Percentiles rank a stretch among this genome's conserved stretches.
Conservation (phyloP, 139 green algal genomes). For the Haematococcus lacustris region DNA sequence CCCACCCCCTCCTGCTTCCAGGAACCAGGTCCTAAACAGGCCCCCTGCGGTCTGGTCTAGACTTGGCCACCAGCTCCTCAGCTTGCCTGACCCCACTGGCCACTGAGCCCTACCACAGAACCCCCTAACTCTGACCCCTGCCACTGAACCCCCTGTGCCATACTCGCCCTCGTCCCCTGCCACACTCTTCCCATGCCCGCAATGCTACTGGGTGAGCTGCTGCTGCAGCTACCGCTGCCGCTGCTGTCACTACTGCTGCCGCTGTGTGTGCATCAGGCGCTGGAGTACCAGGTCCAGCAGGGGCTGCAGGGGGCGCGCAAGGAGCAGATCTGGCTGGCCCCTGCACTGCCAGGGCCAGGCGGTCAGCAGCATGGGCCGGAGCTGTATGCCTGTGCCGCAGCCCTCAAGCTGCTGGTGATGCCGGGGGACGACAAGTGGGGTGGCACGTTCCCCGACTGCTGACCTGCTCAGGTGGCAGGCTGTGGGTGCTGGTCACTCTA, state of each 20-base stretch:
- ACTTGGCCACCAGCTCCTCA: background rate
- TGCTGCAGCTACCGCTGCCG: background rate
- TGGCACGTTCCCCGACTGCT: too few relatives aligned
- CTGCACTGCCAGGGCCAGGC: conserved; percentile 1
- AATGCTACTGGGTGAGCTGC: background rate
- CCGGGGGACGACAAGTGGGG: conserved; percentile 2
- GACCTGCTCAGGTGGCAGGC: too few relatives aligned
- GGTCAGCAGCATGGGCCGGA: conserved; percentile 8
- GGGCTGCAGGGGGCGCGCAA: conserved; percentile 54
- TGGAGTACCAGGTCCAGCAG: conserved; percentile 86
- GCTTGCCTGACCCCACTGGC: background rate
- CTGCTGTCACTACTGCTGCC: background rate
- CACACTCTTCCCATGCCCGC: background rate
- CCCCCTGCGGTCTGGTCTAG: background rate
- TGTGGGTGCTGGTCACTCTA: too few relatives aligned
- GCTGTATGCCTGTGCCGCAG: conserved; percentile 20
- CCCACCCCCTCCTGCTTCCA: background rate
- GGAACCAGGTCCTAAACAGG: background rate
- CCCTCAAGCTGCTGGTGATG: conserved; percentile 18
- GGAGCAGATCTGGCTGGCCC: conserved; percentile 22
- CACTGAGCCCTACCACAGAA: background rate
- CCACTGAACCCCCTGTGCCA: too few relatives aligned
- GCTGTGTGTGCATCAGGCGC: conserved; percentile 38
- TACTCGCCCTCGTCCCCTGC: too few relatives aligned
- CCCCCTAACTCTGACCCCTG: too few relatives aligned